Conservation (phyloP, 345 rosid species). For the Trapa incisa region DNA sequence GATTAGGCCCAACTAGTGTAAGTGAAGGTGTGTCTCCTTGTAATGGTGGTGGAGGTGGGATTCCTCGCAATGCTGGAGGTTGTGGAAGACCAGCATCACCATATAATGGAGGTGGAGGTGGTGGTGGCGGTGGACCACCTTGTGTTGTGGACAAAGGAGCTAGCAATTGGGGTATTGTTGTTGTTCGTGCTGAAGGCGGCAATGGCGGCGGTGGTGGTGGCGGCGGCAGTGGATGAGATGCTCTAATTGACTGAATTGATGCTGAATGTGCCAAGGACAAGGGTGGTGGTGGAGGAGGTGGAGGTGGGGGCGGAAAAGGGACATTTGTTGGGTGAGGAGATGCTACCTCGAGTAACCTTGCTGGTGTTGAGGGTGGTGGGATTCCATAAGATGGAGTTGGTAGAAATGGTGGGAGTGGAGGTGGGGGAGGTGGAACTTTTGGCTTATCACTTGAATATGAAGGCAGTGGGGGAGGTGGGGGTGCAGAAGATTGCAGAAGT, state of each 20-base stretch:
- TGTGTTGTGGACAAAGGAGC: too few species aligned
- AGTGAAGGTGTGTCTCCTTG: conserved; percentile 9
- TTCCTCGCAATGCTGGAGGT: background rate
- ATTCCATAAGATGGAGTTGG: conserved; percentile 3
- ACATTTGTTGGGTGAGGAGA: too few species aligned
- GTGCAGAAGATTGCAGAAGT: background rate
- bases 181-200: too few species aligned
- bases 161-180: too few species aligned
- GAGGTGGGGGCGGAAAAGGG: conserved; percentile 8
- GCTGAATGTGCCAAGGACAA: too few species aligned
- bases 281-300: background rate
- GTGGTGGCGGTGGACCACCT: too few species aligned
- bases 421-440: conserved; percentile 6
- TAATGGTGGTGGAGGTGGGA: conserved; percentile 11
- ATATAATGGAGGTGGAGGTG: background rate
- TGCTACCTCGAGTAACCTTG: too few species aligned
- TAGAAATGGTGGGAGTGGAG: conserved; percentile 2
- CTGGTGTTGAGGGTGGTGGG: background rate
- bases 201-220: too few species aligned
- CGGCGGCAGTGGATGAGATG: too few species aligned
- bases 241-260: too few species aligned
- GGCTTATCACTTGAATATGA: background rate
- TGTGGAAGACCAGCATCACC: conserved; percentile 9
- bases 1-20: too few species aligned
- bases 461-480: conserved; percentile 5